Base-by-base conservation (phyloP, 225 moss, liverwort and hornwort species). In the Thuidium tamariscinum region DNA sequence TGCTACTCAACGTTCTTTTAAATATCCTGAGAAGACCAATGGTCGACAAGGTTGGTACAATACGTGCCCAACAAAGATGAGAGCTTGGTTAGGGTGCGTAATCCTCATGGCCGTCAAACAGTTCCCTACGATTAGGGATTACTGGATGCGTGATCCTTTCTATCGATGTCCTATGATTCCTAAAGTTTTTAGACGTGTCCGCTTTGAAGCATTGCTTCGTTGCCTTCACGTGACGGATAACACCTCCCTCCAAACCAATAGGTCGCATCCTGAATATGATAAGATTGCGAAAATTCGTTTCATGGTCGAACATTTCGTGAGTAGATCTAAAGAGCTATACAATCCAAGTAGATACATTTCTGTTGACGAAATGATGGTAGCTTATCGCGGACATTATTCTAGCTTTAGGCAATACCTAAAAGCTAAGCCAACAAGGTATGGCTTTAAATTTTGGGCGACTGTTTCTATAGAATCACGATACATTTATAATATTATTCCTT, bases 41-140 rank as follows among this genome's bases (percentile, higher is more conserved):
- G 17, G 34, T 2, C 34, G 9, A 8, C 17, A 16, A 0, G 9
- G 5, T 1, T 64, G 64, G 64, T 64, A 2, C 7, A 9, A 18
- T 2, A 34, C 17, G 1, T 64, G 17, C 3, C 17, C 0, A 0
- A 0, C 4, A 1, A 9, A 64, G 16, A 8, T 63, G 32, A 8
- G 16, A 23, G 8, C 7, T 4, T 63, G 16, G 32, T 1, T 63
- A 4, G 32, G 63, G 4, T 32, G 16, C 5, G 16, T 63, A 4
- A 64, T 34, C 34, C 17, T 34, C 1, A 34, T 64, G 17, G 64
- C 30, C 15, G 8, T 64, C 1, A 64, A 64, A 5, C 4, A 64
- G 1, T 64, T 64, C 3, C 17, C 34, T 2, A 64, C 34, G 2
- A 34, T 64, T 34, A 17, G 34, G 2, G 34, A 64, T 9, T 34